phyloP scores from a whole-genome alignment of 2,329 filamentous ascomycete genomes.

The Beauveria sp. region DNA sequence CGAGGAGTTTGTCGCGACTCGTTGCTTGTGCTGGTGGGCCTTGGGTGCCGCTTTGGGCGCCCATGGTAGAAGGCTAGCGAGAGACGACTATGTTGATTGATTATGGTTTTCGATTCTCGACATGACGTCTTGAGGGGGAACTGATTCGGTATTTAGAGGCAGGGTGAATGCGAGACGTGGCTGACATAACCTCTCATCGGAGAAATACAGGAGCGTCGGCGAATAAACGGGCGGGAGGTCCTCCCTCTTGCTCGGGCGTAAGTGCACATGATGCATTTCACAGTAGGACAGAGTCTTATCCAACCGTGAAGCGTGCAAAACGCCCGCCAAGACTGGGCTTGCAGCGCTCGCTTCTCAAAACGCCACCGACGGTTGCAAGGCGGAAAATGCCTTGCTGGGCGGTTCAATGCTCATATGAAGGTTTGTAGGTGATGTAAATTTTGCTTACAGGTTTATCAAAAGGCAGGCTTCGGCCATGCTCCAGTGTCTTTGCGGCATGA shows the following conservation, averaged over 20 bases:
- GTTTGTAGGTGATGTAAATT: neutral
- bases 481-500: too few species aligned
- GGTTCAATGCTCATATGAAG: neutral
- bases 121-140: neutral
- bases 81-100: neutral
- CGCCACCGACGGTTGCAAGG: neutral
- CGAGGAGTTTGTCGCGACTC: neutral
- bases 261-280: too few species aligned
- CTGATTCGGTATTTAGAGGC: neutral
- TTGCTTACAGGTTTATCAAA: too few species aligned
- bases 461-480: too few species aligned
- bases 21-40: neutral
- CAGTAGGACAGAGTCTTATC: neutral
- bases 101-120: neutral
- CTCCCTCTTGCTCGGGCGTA: too few species aligned
- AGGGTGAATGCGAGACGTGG: neutral
- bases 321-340: conserved; percentile 4
- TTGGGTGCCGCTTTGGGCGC: neutral
- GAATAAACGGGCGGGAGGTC: neutral
- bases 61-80: neutral
- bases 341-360: neutral
- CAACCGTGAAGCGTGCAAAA: neutral
- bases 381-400: neutral
- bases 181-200: neutral
- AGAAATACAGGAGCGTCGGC: neutral